A percentile compares a stretch with the other conserved stretches of the same genome.
These are phyloP conservation scores for Filobasidium uniguttulatum DNA, from an alignment of 1,284 basidiomycete genomes.

Conservation along the genomic window DNA sequence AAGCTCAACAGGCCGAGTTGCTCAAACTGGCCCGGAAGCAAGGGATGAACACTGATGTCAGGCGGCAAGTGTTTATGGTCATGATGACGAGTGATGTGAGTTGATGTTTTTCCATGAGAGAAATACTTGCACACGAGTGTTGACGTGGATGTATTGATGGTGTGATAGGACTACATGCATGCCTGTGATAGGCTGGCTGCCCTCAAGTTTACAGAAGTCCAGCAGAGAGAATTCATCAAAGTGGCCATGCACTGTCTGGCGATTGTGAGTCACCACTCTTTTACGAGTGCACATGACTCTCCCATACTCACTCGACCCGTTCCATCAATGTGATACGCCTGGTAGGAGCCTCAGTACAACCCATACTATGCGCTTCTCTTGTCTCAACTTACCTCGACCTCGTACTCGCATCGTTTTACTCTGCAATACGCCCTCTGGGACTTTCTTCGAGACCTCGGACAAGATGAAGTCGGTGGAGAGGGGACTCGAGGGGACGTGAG, in stretches of 20 bases:
- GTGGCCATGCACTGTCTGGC: slow-evolving; percentile 88
- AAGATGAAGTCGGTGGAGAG: slow-evolving; percentile 64
- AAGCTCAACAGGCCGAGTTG: slow-evolving; percentile 44
- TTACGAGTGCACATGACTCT: background rate
- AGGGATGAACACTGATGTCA: slow-evolving; percentile 97
- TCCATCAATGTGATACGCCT: background rate
- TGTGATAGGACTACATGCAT: slow-evolving; percentile 71
- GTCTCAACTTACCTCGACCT: slow-evolving; percentile 44
- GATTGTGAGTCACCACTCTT: slow-evolving; percentile 58
- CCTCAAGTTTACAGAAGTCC: slow-evolving; percentile 71
- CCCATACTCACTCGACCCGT: background rate
- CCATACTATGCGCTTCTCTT: slow-evolving; percentile 87
- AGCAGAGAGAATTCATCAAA: slow-evolving; percentile 85
- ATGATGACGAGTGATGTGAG: slow-evolving; percentile 84
- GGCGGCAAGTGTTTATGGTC: slow-evolving; percentile 78
- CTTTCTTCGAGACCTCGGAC: slow-evolving; percentile 80
- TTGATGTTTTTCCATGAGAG: slow-evolving; percentile 15
- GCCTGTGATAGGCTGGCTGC: slow-evolving; percentile 75
- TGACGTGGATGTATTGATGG: background rate
- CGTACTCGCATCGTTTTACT: slow-evolving; percentile 67
- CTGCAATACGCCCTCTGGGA: slow-evolving; percentile 97
- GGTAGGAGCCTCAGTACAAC: slow-evolving; percentile 78
- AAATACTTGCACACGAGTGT: too few species aligned
- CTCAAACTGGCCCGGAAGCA: slow-evolving; percentile 73
- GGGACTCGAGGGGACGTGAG: slow-evolving; percentile 39